Base-by-base conservation (phyloP, 768 basidiomycete species). In the Hericium alpestre region DNA sequence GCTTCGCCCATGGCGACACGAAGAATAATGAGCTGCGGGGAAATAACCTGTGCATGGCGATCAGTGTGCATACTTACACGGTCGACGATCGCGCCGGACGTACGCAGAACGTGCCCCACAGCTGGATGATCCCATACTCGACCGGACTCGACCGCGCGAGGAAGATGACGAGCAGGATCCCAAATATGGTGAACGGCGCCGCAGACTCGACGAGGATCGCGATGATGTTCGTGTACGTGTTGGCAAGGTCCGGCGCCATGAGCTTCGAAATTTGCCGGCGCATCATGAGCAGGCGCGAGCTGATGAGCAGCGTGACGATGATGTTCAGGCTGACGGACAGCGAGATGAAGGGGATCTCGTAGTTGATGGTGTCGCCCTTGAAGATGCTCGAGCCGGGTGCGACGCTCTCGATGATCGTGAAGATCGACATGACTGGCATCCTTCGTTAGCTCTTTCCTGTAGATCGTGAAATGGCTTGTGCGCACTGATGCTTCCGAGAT, bases 71-170 rank as follows among this genome's bases (percentile, higher is more conserved):
- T 7, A 32, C 27, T 32, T 32, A 32, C 27, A 32, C 27, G 8
- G 27, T 9, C 27, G 8, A 32, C 27, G 27, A 7, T 4, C 27
- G 6, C 27, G 27, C 27, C 27, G 23, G 27, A 70, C 73, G 51
- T 58, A 76, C 75, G 39, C 71, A 70, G 56, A 75, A 66, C 61
- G 74, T 74, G 3, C 72, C 69, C 70, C 73, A 76, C 27, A 76
- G 69, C 54, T 73, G 72, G 38, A 71, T 71, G 57, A 76, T 71
- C 9, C 70, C 67, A 40, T 71, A 69, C 2, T 69, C 66, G 18
- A 71, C 66, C 15, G 66, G 65, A 51, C 67, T 69, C 38, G 66
- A 66, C 11, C 67, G 56, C 0, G 72, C 73, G 59, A 73, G 75
- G 2, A 72, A 67, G 57, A 74, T 65, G 39, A 75, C 62, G 60